Conservation (phyloP, 164 flowering plant genomes). For the Vitis rotundifolia region DNA sequence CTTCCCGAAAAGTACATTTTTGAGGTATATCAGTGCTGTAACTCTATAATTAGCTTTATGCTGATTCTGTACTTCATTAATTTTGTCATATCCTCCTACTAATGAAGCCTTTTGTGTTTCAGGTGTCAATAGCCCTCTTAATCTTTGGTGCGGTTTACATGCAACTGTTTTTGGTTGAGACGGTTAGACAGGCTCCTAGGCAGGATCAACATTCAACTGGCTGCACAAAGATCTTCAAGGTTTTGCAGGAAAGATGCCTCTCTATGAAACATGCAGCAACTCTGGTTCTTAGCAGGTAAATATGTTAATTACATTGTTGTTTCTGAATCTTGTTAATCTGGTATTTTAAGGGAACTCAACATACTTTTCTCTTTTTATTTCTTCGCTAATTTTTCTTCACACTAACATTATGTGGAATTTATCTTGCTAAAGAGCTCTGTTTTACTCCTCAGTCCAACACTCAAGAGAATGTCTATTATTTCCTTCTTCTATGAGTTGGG, state of each 20-base stretch:
- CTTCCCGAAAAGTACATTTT: slow-evolving; percentile 80
- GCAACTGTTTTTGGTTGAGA: slow-evolving; percentile 68
- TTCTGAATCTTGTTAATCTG: no score
- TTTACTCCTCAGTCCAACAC: slow-evolving; percentile 54
- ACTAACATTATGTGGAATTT: background rate
- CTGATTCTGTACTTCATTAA: background rate
- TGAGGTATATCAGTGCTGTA: slow-evolving; percentile 35
- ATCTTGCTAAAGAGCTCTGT: slow-evolving; percentile 9
- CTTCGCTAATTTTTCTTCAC: background rate
- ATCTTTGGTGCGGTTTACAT: slow-evolving; percentile 61
- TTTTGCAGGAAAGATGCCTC: slow-evolving; percentile 41
- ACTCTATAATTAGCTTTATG: background rate
- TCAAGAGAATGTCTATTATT: slow-evolving; percentile 60
- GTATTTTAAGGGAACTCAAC: no score
- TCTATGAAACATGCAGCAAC: slow-evolving; percentile 65
- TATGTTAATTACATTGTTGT: no score
- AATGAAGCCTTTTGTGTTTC: slow-evolving; percentile 17
- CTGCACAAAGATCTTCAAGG: slow-evolving; percentile 25
- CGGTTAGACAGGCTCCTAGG: slow-evolving; percentile 38
- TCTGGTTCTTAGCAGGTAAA: slow-evolving; percentile 55
- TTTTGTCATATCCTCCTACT: slow-evolving; percentile 2
- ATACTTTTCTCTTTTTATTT: background rate
- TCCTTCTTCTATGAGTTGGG: slow-evolving; percentile 88
- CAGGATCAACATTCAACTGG: slow-evolving; percentile 30
- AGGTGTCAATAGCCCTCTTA: slow-evolving; percentile 80